These are phyloP conservation scores for Aquanectria penicillioides DNA, from an alignment of 2,329 filamentous ascomycete genomes.

Conservation along the genomic window DNA sequence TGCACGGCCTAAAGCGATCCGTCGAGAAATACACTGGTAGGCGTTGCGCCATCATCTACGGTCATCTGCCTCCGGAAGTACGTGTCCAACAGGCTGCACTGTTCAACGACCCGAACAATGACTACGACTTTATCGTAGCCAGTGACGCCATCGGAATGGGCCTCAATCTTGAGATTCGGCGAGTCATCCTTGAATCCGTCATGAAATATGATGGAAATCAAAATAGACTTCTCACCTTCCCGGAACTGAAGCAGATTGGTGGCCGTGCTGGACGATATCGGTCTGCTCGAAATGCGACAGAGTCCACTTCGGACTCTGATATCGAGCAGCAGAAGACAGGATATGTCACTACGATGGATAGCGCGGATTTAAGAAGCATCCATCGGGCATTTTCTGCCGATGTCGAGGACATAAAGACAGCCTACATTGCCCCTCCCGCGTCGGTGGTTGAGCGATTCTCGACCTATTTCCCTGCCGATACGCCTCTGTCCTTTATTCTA, in stretches of 20 bases:
- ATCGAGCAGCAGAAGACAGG: conserved; percentile 64
- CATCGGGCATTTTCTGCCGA: conserved; percentile 70
- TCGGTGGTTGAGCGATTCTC: conserved; percentile 79
- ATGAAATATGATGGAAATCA: conserved; percentile 75
- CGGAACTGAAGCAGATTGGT: conserved; percentile 94
- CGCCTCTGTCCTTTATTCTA: conserved; percentile 86
- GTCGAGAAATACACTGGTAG: conserved; percentile 81
- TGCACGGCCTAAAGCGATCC: conserved; percentile 81
- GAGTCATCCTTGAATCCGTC: conserved; percentile 85
- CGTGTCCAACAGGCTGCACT: conserved; percentile 89
- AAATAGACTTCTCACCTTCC: conserved; percentile 69
- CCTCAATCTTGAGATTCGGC: conserved; percentile 89
- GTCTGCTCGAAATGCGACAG: conserved; percentile 59
- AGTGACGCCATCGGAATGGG: conserved; percentile 99
- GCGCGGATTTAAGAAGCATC: conserved; percentile 73
- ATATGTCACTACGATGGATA: conserved; percentile 81
- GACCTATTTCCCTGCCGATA: conserved; percentile 81
- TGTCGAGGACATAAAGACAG: conserved; percentile 72
- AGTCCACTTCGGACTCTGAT: conserved; percentile 1
- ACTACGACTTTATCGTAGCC: conserved; percentile 93
- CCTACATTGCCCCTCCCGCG: conserved; percentile 79
- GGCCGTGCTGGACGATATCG: conserved; percentile 90
- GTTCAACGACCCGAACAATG: conserved; percentile 95
- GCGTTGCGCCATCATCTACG: conserved; percentile 93
- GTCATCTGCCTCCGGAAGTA: conserved; percentile 89